Percentiles rank a stretch among this genome's conserved stretches.
Conservation (phyloP, 2,329 filamentous ascomycete species). For the Fusarium udum region DNA sequence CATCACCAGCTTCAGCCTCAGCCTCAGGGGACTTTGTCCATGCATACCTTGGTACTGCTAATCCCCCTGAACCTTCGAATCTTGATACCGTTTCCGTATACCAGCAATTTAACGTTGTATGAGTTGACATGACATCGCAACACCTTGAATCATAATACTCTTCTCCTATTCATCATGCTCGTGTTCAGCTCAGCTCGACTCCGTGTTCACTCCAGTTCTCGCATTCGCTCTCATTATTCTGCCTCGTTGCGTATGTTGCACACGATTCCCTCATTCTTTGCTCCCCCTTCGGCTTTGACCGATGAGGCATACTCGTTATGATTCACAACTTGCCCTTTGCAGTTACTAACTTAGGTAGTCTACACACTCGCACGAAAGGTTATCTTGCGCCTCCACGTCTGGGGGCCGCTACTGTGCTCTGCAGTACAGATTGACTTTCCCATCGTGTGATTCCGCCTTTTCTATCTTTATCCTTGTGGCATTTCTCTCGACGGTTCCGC, state of each 20-base stretch:
- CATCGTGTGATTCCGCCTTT: not conserved
- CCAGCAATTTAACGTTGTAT: constrained; percentile 3
- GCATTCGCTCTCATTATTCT: not conserved
- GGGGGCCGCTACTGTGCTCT: not conserved
- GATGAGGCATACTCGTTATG: constrained; percentile 22
- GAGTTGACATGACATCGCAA: constrained; percentile 1
- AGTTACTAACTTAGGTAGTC: not conserved
- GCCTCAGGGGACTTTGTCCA: constrained; percentile 18
- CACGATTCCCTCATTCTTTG: not conserved
- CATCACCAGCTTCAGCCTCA: constrained; percentile 11
- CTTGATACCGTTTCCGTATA: constrained; percentile 14
- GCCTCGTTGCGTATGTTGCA: constrained; percentile 1
- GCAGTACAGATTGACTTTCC: constrained; percentile 5
- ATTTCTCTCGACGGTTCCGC: not conserved
- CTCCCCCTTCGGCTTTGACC: constrained; percentile 18
- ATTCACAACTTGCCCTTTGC: constrained; percentile 2
- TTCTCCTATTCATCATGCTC: not conserved
- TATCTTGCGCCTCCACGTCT: constrained; percentile 25
- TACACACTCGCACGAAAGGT: constrained; percentile 1
- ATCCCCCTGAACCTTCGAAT: constrained; percentile 11
- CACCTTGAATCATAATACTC: not conserved
- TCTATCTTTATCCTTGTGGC: constrained; percentile 19
- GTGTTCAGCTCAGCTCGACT: not conserved
- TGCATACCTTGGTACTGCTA: not conserved
- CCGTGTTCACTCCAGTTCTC: not conserved